Evolutionary conservation across 2,329 filamentous ascomycete genomes (phyloP).

Genomic region (Sodiomyces alkalinus): DNA sequence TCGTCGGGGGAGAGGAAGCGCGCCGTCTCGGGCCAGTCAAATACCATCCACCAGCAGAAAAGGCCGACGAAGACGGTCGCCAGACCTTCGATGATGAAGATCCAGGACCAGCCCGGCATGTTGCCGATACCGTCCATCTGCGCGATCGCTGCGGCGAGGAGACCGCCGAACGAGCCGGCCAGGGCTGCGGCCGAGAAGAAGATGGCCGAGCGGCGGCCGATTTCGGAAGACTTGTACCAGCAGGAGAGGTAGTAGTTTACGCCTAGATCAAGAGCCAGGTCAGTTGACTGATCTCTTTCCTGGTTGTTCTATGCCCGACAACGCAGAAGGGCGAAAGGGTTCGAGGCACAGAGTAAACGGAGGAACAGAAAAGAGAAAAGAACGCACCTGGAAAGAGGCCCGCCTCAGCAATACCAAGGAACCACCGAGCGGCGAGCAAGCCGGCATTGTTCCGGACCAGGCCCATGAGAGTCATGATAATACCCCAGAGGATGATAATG

Average conservation of each 20-base stretch:
- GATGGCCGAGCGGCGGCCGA: constrained; percentile 56
- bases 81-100: constrained; percentile 53
- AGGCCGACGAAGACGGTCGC: constrained; percentile 50
- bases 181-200: constrained; percentile 71
- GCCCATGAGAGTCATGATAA: constrained; percentile 32
- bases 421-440: constrained; percentile 33
- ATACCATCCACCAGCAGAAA: constrained; percentile 55
- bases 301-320: too few relatives aligned
- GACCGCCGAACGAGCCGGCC: constrained; percentile 58
- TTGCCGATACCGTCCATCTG: constrained; percentile 47
- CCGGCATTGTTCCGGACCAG: constrained; percentile 27
- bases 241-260: constrained; percentile 57
- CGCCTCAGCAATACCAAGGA: constrained; percentile 50
- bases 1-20: constrained; percentile 53
- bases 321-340: too few relatives aligned
- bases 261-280: too few relatives aligned
- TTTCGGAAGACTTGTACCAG: constrained; percentile 66
- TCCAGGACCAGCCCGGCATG: constrained; percentile 41
- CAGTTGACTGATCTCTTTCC: too few relatives aligned
- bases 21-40: constrained; percentile 65
- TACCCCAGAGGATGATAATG: constrained; percentile 40
- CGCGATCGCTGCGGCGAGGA: constrained; percentile 53
- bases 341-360: too few relatives aligned
- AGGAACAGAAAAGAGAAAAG: background rate
- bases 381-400: constrained; percentile 50